Conservation (phyloP, 2,329 filamentous ascomycete genomes). For the Epichloe amarillans region DNA sequence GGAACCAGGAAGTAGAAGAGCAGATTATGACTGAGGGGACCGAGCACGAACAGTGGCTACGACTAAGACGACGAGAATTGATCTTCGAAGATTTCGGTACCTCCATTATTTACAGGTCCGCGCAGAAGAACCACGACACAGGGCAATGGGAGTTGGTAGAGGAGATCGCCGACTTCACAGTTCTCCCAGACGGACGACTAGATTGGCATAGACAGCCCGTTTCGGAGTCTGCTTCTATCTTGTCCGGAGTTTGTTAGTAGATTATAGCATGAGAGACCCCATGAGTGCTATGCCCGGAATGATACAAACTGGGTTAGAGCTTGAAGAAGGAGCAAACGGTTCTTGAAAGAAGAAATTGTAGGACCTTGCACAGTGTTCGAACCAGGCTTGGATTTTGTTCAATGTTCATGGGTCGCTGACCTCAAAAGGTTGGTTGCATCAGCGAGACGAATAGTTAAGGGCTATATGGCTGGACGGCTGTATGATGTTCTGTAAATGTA, state of each 20-base stretch:
- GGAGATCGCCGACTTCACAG: constrained; percentile 20
- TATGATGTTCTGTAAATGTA: background rate
- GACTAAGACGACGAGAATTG: constrained; percentile 23
- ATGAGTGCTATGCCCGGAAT: no score
- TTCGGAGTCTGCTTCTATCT: constrained; percentile 19
- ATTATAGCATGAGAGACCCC: no score
- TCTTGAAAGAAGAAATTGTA: no score
- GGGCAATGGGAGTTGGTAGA: constrained; percentile 25
- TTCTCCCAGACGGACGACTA: constrained; percentile 18
- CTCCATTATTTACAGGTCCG: constrained; percentile 24
- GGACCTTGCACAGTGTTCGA: no score
- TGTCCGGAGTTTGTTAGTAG: constrained; percentile 15
- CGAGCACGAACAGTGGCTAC: constrained; percentile 24
- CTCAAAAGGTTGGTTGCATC: background rate
- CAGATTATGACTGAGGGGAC: constrained; percentile 19
- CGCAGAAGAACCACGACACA: constrained; percentile 17
- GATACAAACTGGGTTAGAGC: no score
- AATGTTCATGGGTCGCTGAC: no score
- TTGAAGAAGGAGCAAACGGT: no score
- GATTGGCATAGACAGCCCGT: constrained; percentile 23
- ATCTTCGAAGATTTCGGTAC: constrained; percentile 25
- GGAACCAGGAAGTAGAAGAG: constrained; percentile 23
- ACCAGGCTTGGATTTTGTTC: no score
- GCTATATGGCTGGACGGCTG: background rate
- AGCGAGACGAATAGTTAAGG: background rate